These are phyloP conservation scores for Lachancea meyersii DNA, from an alignment of 805 yeast genomes.

Conservation along the genomic window DNA sequence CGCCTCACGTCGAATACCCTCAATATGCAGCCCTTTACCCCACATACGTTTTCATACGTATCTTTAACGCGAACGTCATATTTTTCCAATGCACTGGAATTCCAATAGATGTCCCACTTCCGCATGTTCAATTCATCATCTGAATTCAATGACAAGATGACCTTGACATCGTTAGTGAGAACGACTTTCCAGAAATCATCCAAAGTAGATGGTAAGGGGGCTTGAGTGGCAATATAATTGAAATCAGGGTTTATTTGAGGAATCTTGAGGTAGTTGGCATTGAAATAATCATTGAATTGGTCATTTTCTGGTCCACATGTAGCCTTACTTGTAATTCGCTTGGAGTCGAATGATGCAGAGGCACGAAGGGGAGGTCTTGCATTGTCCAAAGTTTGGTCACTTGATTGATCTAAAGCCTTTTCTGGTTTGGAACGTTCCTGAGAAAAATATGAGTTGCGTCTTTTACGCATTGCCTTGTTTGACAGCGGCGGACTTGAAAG, in stretches of 20 bases:
- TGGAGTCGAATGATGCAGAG: background rate
- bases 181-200: slow-evolving; percentile 90
- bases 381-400: background rate
- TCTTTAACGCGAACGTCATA: slow-evolving; percentile 33
- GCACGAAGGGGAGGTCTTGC: background rate
- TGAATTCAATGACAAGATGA: slow-evolving; percentile 71
- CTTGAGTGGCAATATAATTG: slow-evolving; percentile 80
- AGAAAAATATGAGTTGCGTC: slow-evolving; percentile 10
- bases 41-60: slow-evolving; percentile 26
- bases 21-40: slow-evolving; percentile 31
- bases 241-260: slow-evolving; percentile 36
- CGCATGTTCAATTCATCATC: slow-evolving; percentile 65
- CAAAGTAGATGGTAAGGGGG: slow-evolving; percentile 71
- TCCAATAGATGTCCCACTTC: slow-evolving; percentile 86
- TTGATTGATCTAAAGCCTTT: background rate
- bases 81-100: slow-evolving; percentile 36
- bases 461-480: slow-evolving; percentile 3
- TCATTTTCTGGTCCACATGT: slow-evolving; percentile 5
- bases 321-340: slow-evolving; percentile 10
- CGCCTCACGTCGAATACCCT: slow-evolving; percentile 28
- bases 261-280: slow-evolving; percentile 66
- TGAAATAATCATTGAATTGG: slow-evolving; percentile 56
- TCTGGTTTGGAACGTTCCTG: slow-evolving; percentile 4
- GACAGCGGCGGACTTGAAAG: slow-evolving; percentile 4
- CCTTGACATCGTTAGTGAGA: slow-evolving; percentile 53